phyloP scores from a whole-genome alignment of 371 early-diverging fungal species.

The Mucor circinelloides region DNA sequence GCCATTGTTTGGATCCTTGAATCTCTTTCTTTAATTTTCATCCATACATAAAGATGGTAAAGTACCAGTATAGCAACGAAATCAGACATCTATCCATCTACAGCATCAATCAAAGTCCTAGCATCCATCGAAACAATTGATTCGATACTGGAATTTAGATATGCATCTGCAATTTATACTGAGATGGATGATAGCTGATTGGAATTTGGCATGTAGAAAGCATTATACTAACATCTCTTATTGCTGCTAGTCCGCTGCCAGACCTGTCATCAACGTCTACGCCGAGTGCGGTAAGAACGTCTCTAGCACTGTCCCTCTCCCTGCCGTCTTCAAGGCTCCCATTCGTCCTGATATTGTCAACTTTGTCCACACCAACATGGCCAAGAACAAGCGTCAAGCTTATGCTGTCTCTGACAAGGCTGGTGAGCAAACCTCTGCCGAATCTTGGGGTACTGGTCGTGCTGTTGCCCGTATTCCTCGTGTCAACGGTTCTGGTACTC shows the following conservation, averaged over 20 bases:
- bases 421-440: conserved; percentile 99
- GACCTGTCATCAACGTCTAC: conserved; percentile 94
- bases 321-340: conserved; percentile 98
- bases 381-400: conserved; percentile 99
- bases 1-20: conserved; percentile 7
- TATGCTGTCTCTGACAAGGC: conserved; percentile 98
- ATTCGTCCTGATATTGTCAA: conserved; percentile 98
- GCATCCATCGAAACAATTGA: neutral
- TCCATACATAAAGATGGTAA: conserved; percentile 34
- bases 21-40: conserved; percentile 22
- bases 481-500: conserved; percentile 98
- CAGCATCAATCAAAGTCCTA: neutral
- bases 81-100: conserved; percentile 1
- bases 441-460: conserved; percentile 99
- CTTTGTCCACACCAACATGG: conserved; percentile 97
- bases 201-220: neutral
- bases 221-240: neutral
- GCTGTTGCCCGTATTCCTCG: conserved; percentile 99
- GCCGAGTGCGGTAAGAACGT: conserved; percentile 77
- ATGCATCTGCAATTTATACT: neutral
- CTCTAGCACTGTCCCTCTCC: conserved; percentile 82
- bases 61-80: conserved; percentile 1
- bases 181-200: neutral
- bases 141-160: no score
- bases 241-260: conserved; percentile 59